phyloP scores from a whole-genome alignment of 176 grass and related monocot species.

The Chrysopogon serrulatus region DNA sequence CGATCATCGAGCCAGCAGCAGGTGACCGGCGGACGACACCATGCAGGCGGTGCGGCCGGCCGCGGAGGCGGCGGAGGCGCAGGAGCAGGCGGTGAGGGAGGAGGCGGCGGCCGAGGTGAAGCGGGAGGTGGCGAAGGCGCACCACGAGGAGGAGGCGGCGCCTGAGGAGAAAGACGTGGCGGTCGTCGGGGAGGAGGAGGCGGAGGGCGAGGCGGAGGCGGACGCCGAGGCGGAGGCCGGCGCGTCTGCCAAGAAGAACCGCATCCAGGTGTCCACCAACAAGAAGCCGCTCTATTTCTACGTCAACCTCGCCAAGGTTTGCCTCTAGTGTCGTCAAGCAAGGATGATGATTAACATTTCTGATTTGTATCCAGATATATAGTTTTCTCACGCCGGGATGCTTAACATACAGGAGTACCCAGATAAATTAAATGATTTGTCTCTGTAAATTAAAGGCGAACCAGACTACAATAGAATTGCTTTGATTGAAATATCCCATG shows the following conservation, averaged over 20 bases:
- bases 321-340: not conserved
- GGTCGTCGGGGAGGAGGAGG: constrained; percentile 15
- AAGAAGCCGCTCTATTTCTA: constrained; percentile 98
- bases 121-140: constrained; percentile 16
- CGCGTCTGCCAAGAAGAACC: constrained; percentile 58
- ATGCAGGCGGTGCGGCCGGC: constrained; percentile 36
- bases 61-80: not conserved
- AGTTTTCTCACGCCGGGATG: too few species aligned
- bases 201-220: not conserved
- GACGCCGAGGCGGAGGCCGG: constrained; percentile 4
- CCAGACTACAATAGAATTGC: too few species aligned
- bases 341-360: not conserved
- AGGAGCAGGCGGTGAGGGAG: constrained; percentile 22
- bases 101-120: constrained; percentile 25
- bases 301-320: constrained; percentile 92
- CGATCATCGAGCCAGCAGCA: not conserved
- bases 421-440: too few species aligned
- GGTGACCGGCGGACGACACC: not conserved
- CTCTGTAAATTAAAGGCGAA: too few species aligned
- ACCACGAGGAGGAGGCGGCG: constrained; percentile 11
- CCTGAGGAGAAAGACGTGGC: constrained; percentile 27
- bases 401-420: too few species aligned
- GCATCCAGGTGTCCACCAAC: constrained; percentile 96
- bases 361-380: not conserved
- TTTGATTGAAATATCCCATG: too few species aligned